Conservation (phyloP, 768 basidiomycete genomes). For the Hericium alpestre region DNA sequence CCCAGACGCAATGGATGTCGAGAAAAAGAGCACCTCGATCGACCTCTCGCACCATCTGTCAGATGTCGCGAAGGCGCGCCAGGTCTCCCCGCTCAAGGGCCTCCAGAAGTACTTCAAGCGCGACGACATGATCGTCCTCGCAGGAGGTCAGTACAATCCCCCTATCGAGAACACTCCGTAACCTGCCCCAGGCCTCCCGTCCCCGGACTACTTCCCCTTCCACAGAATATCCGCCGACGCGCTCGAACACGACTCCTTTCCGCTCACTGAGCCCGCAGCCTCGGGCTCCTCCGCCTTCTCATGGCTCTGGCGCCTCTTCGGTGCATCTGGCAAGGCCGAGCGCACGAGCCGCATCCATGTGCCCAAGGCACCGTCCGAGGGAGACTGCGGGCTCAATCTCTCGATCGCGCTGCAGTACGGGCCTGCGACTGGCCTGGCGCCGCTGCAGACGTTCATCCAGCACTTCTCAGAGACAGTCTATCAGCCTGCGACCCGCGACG, state of each 20-base stretch:
- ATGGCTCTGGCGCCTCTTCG: slow-evolving; percentile 53
- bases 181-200: slow-evolving; percentile 42
- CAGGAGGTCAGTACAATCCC: slow-evolving; percentile 41
- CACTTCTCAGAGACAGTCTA: slow-evolving; percentile 46
- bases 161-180: background rate
- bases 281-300: slow-evolving; percentile 27
- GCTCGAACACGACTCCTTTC: slow-evolving; percentile 39
- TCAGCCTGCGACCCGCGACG: slow-evolving; percentile 54
- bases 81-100: slow-evolving; percentile 52
- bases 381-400: slow-evolving; percentile 45
- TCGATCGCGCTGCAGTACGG: slow-evolving; percentile 64
- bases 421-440: slow-evolving; percentile 38
- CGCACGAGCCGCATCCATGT: slow-evolving; percentile 39
- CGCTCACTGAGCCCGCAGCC: slow-evolving; percentile 21
- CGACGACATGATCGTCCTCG: slow-evolving; percentile 47
- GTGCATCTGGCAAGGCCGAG: slow-evolving; percentile 45
- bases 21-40: slow-evolving; percentile 36
- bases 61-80: slow-evolving; percentile 36
- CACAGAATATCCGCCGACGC: slow-evolving; percentile 46
- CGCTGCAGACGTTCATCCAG: slow-evolving; percentile 43
- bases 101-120: slow-evolving; percentile 48
- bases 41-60: slow-evolving; percentile 71
- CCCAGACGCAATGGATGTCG: slow-evolving; percentile 14
- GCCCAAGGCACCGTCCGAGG: slow-evolving; percentile 44
- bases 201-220: slow-evolving; percentile 63